Evolutionary conservation across 2,329 filamentous ascomycete species (phyloP).

Genomic region (Fonsecaea monophora): DNA sequence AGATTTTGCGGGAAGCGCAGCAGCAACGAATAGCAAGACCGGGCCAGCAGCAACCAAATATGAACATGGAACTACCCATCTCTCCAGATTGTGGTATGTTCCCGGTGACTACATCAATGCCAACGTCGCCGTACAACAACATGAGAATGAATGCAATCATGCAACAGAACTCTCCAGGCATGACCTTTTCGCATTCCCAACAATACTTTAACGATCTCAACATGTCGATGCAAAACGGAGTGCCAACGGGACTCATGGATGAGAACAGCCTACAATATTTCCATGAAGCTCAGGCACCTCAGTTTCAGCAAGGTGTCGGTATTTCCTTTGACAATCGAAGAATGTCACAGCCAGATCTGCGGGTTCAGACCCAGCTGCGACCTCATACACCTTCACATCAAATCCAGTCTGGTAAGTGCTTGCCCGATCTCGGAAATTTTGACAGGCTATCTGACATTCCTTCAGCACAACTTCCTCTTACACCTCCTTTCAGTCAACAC

Average conservation of each 20-base stretch:
- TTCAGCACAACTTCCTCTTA: conserved; percentile 69
- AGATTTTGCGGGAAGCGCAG: conserved; percentile 88
- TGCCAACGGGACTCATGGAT: conserved; percentile 36
- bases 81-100: conserved; percentile 44
- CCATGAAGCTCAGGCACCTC: conserved; percentile 33
- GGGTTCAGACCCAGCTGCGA: conserved; percentile 50
- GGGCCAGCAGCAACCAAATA: conserved; percentile 60
- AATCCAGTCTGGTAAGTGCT: conserved; percentile 63
- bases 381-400: conserved; percentile 69
- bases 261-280: conserved; percentile 40
- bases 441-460: conserved; percentile 37
- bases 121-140: conserved; percentile 36
- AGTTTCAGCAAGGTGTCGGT: conserved; percentile 31
- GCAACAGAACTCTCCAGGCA: conserved; percentile 35
- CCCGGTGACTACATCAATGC: conserved; percentile 31
- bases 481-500: conserved; percentile 62
- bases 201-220: conserved; percentile 36
- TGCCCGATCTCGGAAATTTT: not conserved
- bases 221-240: conserved; percentile 35
- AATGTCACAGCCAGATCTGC: conserved; percentile 50
- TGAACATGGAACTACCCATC: conserved; percentile 46
- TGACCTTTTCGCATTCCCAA: conserved; percentile 38
- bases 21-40: conserved; percentile 83
- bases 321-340: conserved; percentile 43
- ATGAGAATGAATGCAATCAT: conserved; percentile 42